A percentile compares a stretch with the other conserved stretches of the same genome.
These are phyloP conservation scores for Fusarium papillatum DNA, from an alignment of 2,329 filamentous ascomycete species.

Conservation along the genomic window DNA sequence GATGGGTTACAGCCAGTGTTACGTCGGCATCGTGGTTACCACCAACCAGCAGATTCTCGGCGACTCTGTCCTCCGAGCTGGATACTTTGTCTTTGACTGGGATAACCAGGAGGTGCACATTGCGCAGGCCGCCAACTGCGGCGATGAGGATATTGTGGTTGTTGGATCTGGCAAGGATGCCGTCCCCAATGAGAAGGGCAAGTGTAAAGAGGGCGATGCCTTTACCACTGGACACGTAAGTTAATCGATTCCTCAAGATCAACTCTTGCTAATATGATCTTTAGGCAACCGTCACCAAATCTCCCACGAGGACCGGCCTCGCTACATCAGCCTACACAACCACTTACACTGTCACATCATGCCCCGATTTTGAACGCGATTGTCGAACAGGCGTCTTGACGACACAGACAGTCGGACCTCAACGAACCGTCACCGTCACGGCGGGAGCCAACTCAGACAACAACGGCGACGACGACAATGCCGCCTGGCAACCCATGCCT, in stretches of 20 bases:
- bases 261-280: neutral
- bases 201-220: slow-evolving; percentile 51
- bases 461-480: slow-evolving; percentile 29
- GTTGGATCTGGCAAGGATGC: slow-evolving; percentile 49
- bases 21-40: slow-evolving; percentile 56
- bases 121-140: slow-evolving; percentile 57
- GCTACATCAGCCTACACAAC: slow-evolving; percentile 40
- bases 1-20: slow-evolving; percentile 53
- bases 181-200: slow-evolving; percentile 51
- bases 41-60: slow-evolving; percentile 59
- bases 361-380: slow-evolving; percentile 36
- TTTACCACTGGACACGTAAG: slow-evolving; percentile 20
- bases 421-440: slow-evolving; percentile 39
- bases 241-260: neutral
- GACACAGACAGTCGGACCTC: slow-evolving; percentile 40
- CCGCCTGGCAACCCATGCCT: slow-evolving; percentile 29
- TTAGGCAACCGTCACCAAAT: slow-evolving; percentile 20
- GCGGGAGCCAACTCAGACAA: slow-evolving; percentile 19
- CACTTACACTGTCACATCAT: slow-evolving; percentile 46
- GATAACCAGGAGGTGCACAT: slow-evolving; percentile 57
- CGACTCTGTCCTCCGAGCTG: slow-evolving; percentile 57
- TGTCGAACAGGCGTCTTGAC: slow-evolving; percentile 44
- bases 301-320: slow-evolving; percentile 14
- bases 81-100: slow-evolving; percentile 62
- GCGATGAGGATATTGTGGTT: slow-evolving; percentile 52